Evolutionary conservation across 129 eudicot species (phyloP).

Genomic region (Flaveria bidentis): DNA sequence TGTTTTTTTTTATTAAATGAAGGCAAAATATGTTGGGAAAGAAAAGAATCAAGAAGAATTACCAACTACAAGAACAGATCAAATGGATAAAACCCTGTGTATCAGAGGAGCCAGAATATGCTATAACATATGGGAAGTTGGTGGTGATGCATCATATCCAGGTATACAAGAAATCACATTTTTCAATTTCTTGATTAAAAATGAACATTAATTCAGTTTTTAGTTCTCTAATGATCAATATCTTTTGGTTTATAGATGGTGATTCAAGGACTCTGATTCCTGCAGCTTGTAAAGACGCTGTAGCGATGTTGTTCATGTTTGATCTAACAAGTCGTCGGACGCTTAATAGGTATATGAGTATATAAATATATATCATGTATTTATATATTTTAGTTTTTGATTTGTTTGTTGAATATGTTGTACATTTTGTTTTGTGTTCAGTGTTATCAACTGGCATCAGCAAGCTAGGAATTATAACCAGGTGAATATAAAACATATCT

Average conservation of each 20-base stretch:
- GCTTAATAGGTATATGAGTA: conserved; percentile 53
- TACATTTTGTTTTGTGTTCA: conserved; percentile 26
- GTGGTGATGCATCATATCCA: conserved; percentile 50
- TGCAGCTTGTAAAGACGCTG: conserved; percentile 60
- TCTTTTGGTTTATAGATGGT: conserved; percentile 39
- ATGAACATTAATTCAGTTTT: background rate
- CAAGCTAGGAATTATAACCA: conserved; percentile 79
- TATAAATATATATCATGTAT: background rate
- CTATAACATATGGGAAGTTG: conserved; percentile 66
- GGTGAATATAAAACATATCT: conserved; percentile 44
- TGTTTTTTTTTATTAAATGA: background rate
- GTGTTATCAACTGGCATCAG: conserved; percentile 74
- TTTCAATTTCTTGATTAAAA: background rate
- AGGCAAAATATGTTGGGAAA: conserved; percentile 67
- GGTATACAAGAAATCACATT: conserved; percentile 22
- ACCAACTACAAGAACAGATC: conserved; percentile 39
- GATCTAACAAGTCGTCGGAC: conserved; percentile 83
- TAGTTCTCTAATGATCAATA: background rate
- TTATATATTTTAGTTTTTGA: background rate
- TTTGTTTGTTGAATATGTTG: background rate
- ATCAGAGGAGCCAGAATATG: conserved; percentile 69
- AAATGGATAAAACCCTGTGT: conserved; percentile 60
- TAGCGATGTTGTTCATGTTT: conserved; percentile 75
- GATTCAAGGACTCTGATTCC: conserved; percentile 43
- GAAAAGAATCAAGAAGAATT: conserved; percentile 43